phyloP scores from a whole-genome alignment of 768 basidiomycete species.

The Leccinum variicolor region DNA sequence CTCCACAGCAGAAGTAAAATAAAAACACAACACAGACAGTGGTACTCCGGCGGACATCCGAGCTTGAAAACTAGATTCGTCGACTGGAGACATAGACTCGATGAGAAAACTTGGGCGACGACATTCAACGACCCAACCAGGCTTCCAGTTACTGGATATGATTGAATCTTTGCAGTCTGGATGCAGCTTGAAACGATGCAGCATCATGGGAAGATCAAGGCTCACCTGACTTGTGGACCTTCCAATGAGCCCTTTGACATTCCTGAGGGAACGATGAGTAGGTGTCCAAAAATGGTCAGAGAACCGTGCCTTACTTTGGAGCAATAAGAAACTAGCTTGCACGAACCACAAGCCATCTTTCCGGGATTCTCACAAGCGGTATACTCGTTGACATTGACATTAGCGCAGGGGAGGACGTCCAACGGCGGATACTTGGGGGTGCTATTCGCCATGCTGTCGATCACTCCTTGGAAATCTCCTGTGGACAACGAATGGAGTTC shows the following conservation, averaged over 20 bases:
- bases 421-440: slow-evolving; percentile 23
- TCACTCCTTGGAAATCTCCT: slow-evolving; percentile 13
- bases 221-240: slow-evolving; percentile 36
- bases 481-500: slow-evolving; percentile 9
- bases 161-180: slow-evolving; percentile 25
- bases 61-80: slow-evolving; percentile 12
- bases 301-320: slow-evolving; percentile 27
- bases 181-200: neutral
- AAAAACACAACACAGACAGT: slow-evolving; percentile 14
- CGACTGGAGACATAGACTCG: slow-evolving; percentile 1
- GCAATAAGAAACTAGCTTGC: slow-evolving; percentile 44
- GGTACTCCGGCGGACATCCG: slow-evolving; percentile 26
- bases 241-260: slow-evolving; percentile 43
- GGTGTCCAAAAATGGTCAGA: neutral
- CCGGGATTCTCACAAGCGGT: slow-evolving; percentile 31
- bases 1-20: neutral
- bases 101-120: slow-evolving; percentile 21
- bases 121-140: slow-evolving; percentile 21
- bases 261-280: slow-evolving; percentile 20
- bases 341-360: slow-evolving; percentile 27
- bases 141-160: slow-evolving; percentile 16
- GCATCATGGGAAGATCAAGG: neutral
- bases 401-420: slow-evolving; percentile 36
- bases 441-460: slow-evolving; percentile 1
- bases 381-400: slow-evolving; percentile 24